A percentile compares a stretch with the other conserved stretches of the same genome.
Conservation (phyloP, 805 yeast species). For the Yamadazyma paraphyllophila region DNA sequence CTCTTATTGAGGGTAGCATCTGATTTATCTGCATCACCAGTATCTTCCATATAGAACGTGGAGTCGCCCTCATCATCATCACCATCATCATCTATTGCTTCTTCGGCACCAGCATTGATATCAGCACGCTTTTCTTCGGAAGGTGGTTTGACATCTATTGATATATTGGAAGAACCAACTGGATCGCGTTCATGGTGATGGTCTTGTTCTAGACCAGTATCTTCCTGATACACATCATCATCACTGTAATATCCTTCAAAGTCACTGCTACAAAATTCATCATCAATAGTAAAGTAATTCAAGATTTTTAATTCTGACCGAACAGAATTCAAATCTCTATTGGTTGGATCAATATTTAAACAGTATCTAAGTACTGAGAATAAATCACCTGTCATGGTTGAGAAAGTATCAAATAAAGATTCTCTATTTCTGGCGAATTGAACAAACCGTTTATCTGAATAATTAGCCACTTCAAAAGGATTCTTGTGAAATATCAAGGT, state of each 20-base stretch:
- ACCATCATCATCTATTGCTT: constrained; percentile 5
- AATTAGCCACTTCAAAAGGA: constrained; percentile 80
- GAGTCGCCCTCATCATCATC: constrained; percentile 14
- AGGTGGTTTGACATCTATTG: constrained; percentile 2
- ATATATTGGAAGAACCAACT: neutral
- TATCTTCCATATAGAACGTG: constrained; percentile 16
- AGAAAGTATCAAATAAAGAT: constrained; percentile 86
- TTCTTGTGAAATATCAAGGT: constrained; percentile 86
- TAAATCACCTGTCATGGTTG: constrained; percentile 81
- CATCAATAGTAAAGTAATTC: constrained; percentile 78
- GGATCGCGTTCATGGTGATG: neutral
- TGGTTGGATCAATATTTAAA: constrained; percentile 81
- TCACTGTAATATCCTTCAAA: constrained; percentile 41
- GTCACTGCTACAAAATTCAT: constrained; percentile 52
- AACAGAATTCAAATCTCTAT: constrained; percentile 66
- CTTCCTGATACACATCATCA: constrained; percentile 13
- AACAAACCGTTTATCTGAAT: constrained; percentile 75
- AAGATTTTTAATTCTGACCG: constrained; percentile 58
- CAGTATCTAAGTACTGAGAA: constrained; percentile 79
- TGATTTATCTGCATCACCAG: constrained; percentile 12
- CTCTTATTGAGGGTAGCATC: constrained; percentile 11
- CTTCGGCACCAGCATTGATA: neutral
- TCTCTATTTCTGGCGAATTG: constrained; percentile 88
- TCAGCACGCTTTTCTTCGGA: neutral
- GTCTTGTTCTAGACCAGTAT: neutral